Conservation (phyloP, 371 early-diverging fungal genomes). For the Mucor piriformis region DNA sequence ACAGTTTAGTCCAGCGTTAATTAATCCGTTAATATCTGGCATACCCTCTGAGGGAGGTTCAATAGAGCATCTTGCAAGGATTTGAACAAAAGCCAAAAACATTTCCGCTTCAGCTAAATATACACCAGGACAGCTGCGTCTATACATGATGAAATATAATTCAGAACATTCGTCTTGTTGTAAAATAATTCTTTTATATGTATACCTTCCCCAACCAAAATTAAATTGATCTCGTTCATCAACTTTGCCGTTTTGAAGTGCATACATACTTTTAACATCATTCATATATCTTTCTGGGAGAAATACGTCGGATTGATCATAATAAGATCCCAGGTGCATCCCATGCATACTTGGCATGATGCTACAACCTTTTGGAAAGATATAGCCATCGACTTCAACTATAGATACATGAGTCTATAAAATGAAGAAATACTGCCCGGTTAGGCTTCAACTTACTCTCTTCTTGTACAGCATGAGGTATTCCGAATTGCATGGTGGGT, state of each 20-base stretch:
- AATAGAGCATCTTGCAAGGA: slow-evolving; percentile 10
- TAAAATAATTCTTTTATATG: too few species aligned
- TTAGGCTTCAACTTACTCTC: slow-evolving; percentile 15
- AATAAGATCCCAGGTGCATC: slow-evolving; percentile 10
- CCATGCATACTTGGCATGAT: slow-evolving; percentile 12
- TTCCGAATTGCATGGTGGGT: slow-evolving; percentile 10
- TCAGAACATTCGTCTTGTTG: too few species aligned
- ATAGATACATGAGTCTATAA: too few species aligned
- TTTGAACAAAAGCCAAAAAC: background rate
- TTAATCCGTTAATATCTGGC: too few species aligned
- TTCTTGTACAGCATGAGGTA: slow-evolving; percentile 11
- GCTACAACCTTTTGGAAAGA: slow-evolving; percentile 17
- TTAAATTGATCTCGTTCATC: slow-evolving; percentile 19
- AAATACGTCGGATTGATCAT: slow-evolving; percentile 9
- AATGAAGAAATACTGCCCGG: too few species aligned
- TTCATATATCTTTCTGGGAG: slow-evolving; percentile 14
- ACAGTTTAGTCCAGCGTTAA: too few species aligned
- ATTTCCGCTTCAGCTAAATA: slow-evolving; percentile 14
- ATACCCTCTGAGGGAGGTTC: background rate
- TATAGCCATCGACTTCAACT: slow-evolving; percentile 19
- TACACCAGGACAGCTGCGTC: slow-evolving; percentile 22
- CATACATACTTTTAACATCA: slow-evolving; percentile 8
- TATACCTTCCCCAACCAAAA: slow-evolving; percentile 30
- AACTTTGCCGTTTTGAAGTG: slow-evolving; percentile 13
- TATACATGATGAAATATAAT: background rate